Evolutionary conservation across 345 rosid species (phyloP).

Genomic region (Gynandropsis gynandra): DNA sequence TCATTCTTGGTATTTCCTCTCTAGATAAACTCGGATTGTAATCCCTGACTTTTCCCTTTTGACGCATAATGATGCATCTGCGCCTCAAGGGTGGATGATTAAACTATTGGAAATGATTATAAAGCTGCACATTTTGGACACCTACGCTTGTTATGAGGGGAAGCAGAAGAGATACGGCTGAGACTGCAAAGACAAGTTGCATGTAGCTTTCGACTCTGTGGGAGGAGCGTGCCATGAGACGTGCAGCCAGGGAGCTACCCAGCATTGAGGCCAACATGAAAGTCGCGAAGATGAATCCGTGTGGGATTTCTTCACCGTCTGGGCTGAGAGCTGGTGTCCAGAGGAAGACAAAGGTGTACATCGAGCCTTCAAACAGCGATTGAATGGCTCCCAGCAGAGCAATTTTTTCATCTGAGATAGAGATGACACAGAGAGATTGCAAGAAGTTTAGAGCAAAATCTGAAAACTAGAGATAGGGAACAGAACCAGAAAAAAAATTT

Average conservation of each 20-base stretch:
- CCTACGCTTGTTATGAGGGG: slow-evolving; percentile 65
- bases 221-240: slow-evolving; percentile 60
- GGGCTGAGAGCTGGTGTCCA: slow-evolving; percentile 94
- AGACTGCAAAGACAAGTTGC: slow-evolving; percentile 66
- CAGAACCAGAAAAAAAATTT: neutral
- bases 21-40: too few species aligned
- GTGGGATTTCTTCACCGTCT: slow-evolving; percentile 73
- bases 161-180: slow-evolving; percentile 57
- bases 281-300: slow-evolving; percentile 85
- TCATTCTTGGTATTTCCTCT: too few species aligned
- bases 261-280: slow-evolving; percentile 91
- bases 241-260: slow-evolving; percentile 90
- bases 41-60: too few species aligned
- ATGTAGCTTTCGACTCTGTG: slow-evolving; percentile 75
- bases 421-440: neutral
- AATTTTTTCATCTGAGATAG: slow-evolving; percentile 70
- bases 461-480: neutral
- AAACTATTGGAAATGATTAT: neutral
- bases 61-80: too few species aligned
- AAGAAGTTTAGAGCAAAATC: neutral
- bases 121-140: slow-evolving; percentile 6
- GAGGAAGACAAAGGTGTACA: slow-evolving; percentile 90
- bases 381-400: slow-evolving; percentile 88
- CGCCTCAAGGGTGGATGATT: neutral
- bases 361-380: slow-evolving; percentile 89